Conservation (phyloP, 305 asterid species). For the Rubia balearica region DNA sequence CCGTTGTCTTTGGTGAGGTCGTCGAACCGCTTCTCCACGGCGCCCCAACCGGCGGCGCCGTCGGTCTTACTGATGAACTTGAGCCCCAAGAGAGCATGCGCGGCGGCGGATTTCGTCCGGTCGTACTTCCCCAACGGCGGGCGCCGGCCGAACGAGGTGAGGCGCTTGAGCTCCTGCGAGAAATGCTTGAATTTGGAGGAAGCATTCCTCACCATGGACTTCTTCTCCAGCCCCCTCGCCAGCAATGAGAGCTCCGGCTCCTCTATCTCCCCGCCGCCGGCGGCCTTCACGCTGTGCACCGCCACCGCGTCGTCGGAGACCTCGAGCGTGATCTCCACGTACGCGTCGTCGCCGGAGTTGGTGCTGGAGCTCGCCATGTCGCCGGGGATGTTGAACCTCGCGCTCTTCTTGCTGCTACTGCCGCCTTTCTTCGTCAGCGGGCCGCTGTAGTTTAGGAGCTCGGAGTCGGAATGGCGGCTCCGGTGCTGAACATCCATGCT, state of each 20-base stretch:
- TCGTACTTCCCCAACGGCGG: conserved; percentile 30
- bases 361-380: conserved; percentile 15
- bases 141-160: conserved; percentile 49
- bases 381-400: conserved; percentile 53
- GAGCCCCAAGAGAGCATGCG: conserved; percentile 71
- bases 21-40: conserved; percentile 67
- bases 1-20: conserved; percentile 38
- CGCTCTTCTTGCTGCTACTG: conserved; percentile 43
- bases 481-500: conserved; percentile 24
- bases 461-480: conserved; percentile 59
- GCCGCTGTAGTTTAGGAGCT: conserved; percentile 50
- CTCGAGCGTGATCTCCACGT: conserved; percentile 87
- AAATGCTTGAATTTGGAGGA: conserved; percentile 68
- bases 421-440: conserved; percentile 52
- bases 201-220: conserved; percentile 67
- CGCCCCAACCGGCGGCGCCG: conserved; percentile 66
- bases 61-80: conserved; percentile 79
- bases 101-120: conserved; percentile 56
- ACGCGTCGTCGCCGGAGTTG: conserved; percentile 36
- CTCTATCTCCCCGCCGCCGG: conserved; percentile 86
- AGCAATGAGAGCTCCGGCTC: conserved; percentile 84
- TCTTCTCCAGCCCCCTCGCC: conserved; percentile 72
- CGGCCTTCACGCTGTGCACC: conserved; percentile 83
- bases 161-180: conserved; percentile 75
- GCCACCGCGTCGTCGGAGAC: conserved; percentile 88